Base-by-base conservation (phyloP, 768 basidiomycete species). In the Collybia mongolica region DNA sequence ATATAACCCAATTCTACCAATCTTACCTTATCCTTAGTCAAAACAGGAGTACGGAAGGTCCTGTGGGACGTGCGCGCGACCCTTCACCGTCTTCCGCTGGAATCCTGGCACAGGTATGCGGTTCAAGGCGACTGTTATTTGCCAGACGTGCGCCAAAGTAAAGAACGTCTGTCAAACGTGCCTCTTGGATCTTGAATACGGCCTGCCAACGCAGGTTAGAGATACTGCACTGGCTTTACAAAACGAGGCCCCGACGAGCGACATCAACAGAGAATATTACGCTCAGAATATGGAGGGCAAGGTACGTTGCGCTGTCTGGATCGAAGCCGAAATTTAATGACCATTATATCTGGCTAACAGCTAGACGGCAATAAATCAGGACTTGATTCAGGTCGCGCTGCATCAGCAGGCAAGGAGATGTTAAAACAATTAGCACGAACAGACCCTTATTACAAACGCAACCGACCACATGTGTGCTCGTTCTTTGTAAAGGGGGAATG, bases 111-210 rank as follows among this genome's bases (percentile, higher is more conserved):
- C 85, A 2, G 96, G 94, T 37, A 88, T 86, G 66, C 86, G 96
- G 23, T 98, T 82, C 83, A 98, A 98, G 77, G 90, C 93, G 52
- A 99, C 97, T 9, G 93, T 97, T 53, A 85, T 98, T 53, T 97
- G 94, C 70, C 95, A 96, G 68, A 96, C 95, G 3, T 98, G 96
- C 60, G 90, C 95, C 43, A 98, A 98, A 72, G 84, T 93, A 58
- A 91, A 91, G 74, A 94, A 94, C 62, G 87, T 97, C 47, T 99
- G 97, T 74, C 97, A 98, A 72, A 98, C 95, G 1, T 99, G 97
- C 67, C 76, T 99, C 23, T 76, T 99, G 38, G 97, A 99, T 69
- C 81, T 99, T 51, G 95, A 98, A 66, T 99, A 94, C 58, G 91
- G 92, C 22, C 73, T 99, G 18, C 97, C 97, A 5, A 95, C 94